Evolutionary conservation across 495 filamentous ascomycete genomes (phyloP).

Genomic region (Copromyces sp.): DNA sequence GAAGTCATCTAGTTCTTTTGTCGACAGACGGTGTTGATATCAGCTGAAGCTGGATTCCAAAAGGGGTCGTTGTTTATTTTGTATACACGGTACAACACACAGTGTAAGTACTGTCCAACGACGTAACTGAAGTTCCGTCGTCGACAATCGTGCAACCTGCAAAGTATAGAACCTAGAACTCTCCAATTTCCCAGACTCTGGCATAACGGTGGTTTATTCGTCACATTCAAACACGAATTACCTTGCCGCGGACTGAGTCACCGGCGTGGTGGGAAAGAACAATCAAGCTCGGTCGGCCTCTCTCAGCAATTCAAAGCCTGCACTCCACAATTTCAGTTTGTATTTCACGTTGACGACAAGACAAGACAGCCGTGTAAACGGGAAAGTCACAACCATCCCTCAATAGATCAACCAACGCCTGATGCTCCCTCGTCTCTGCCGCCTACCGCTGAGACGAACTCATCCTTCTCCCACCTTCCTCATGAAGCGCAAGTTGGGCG

Average conservation of each 20-base stretch:
- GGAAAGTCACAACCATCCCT: neutral
- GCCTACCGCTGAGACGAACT: neutral
- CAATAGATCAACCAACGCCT: neutral
- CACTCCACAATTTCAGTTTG: neutral
- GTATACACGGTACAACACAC: neutral
- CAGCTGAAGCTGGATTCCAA: neutral
- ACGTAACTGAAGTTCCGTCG: neutral
- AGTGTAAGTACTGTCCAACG: neutral
- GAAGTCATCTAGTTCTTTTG: neutral
- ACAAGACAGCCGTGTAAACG: neutral
- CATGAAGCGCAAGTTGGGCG: constrained; percentile 17
- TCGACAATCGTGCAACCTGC: neutral
- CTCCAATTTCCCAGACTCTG: neutral
- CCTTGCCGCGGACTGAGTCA: neutral
- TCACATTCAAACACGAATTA: neutral
- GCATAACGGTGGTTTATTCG: neutral
- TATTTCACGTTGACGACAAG: neutral
- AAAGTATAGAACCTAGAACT: neutral
- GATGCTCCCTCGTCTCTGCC: constrained; percentile 6
- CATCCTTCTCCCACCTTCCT: neutral
- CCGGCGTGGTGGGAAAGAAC: neutral
- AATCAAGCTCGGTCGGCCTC: neutral
- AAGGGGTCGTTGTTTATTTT: neutral
- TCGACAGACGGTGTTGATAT: neutral
- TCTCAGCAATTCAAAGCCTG: neutral